Evolutionary conservation across 1,284 basidiomycete genomes (phyloP).

Genomic region (Malassezia japonica): DNA sequence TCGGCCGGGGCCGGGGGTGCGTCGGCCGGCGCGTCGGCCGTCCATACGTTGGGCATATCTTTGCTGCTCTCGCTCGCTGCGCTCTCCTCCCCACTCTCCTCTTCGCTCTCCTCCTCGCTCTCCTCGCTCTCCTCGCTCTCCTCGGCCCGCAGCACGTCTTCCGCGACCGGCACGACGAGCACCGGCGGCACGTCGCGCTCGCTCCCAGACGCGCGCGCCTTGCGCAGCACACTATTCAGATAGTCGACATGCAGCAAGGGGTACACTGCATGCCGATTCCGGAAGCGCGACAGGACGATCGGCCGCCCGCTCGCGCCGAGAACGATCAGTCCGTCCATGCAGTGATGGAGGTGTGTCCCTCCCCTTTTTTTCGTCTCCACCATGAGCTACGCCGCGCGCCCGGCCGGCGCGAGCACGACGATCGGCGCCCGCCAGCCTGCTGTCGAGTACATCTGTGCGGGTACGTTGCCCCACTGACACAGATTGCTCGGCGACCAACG

Average conservation of each 20-base stretch:
- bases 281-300: constrained; percentile 83
- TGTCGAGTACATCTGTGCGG: constrained; percentile 75
- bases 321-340: constrained; percentile 76
- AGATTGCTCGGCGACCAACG: constrained; percentile 92
- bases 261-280: constrained; percentile 65
- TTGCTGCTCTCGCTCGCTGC: too few relatives aligned
- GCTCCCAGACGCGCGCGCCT: neutral
- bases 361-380: constrained; percentile 5
- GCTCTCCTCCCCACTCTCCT: too few relatives aligned
- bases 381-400: constrained; percentile 18
- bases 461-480: constrained; percentile 52
- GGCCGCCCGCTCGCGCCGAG: constrained; percentile 73
- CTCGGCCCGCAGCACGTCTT: neutral
- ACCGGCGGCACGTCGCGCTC: constrained; percentile 15
- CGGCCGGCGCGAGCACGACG: too few relatives aligned
- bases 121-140: constrained; percentile 19
- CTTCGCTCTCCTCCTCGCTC: constrained; percentile 13
- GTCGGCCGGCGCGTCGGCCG: constrained; percentile 16
- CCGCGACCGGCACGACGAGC: constrained; percentile 8
- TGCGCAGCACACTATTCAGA: constrained; percentile 53
- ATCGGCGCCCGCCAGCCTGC: constrained; percentile 26
- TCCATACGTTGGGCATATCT: too few relatives aligned
- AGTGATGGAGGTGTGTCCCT: constrained; percentile 13
- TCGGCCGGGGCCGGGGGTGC: neutral
- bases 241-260: constrained; percentile 77